Base-by-base conservation (phyloP, 768 basidiomycete genomes). In the Pulveroboletus ravenelii region DNA sequence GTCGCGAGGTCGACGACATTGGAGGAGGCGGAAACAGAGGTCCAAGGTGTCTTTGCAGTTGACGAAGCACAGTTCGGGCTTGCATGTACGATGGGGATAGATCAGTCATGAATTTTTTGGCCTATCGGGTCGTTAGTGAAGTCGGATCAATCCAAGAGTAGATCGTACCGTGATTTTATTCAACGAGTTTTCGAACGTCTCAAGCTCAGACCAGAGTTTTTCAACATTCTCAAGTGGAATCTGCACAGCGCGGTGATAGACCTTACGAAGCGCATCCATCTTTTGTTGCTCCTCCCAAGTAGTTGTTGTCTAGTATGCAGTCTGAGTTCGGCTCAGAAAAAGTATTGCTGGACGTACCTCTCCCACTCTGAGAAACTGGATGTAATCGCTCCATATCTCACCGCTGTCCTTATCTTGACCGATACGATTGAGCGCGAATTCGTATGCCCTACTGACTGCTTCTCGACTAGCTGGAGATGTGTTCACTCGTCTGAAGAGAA, bases 251-350 rank as follows among this genome's bases (percentile, higher is more conserved):
- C 91, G 84, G 62, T 94, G 91, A 70, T 96, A 96, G 1, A 89
- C 85, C 65, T 89, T 91, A 51, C 96, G 83, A 5, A 98, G 74
- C 2, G 84, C 80, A 57, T 96, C 95, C 87, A 93, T 93, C 66
- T 93, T 92, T 63, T 95, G 91, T 61, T 93, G 90, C 56, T 88
- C 85, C 66, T 98, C 95, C 93, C 94, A 97, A 17, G 92, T 91
- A 23, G 86, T 89, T 12, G 78, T 80, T 0, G 87, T 76, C 82
- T 81, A 59, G 14, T 37, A 42, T 47, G 10, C 41, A 23, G 30
- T 18, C 35, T 56, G 32, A 64, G 49, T 41, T 35, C 36, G 34
- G 31, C 29, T 47, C 34, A 9, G 3, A 15, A 12, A n/a, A 25
- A 53, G 18, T 41, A 44, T 12, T 15, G 13, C 29, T 37, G 17